A percentile compares a stretch with the other conserved stretches of the same genome.
Conservation (phyloP, 2,329 filamentous ascomycete species). For the Aspergillus aculeatus region DNA sequence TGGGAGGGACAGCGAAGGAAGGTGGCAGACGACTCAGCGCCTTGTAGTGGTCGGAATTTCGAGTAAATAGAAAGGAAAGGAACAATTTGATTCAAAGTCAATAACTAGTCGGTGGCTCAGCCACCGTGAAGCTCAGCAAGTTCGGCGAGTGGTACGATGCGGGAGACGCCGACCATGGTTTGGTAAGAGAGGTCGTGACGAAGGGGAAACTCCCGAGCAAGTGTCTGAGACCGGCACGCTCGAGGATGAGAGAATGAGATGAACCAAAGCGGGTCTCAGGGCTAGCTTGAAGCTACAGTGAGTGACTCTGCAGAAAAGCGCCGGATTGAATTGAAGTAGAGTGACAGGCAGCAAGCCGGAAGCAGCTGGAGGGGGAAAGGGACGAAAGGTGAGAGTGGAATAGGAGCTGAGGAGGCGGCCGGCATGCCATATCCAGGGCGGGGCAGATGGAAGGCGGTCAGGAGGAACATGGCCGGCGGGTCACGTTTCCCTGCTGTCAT, state of each 20-base stretch:
- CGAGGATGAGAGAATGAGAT: neutral
- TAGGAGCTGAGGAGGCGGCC: constrained; percentile 2
- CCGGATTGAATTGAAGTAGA: neutral
- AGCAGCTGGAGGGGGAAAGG: constrained; percentile 1
- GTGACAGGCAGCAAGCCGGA: constrained; percentile 1
- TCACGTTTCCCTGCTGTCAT: neutral
- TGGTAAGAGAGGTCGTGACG: constrained; percentile 6
- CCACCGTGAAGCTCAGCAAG: constrained; percentile 31
- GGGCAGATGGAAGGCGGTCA: constrained; percentile 1
- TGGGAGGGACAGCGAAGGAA: neutral
- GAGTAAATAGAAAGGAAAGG: neutral
- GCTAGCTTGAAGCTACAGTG: neutral
- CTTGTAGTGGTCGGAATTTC: neutral
- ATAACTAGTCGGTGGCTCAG: constrained; percentile 17
- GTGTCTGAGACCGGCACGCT: neutral
- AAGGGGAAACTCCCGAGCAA: constrained; percentile 3
- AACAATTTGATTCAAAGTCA: neutral
- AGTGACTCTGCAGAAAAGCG: neutral
- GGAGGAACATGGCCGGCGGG: neutral
- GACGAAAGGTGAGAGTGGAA: neutral
- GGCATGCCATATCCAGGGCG: neutral
- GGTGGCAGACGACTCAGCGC: neutral
- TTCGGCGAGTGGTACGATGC: constrained; percentile 24
- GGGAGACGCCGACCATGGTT: constrained; percentile 27
- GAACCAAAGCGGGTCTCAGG: neutral